Conservation (phyloP, 306 rosid genomes). For the Cucurbita moschata region DNA sequence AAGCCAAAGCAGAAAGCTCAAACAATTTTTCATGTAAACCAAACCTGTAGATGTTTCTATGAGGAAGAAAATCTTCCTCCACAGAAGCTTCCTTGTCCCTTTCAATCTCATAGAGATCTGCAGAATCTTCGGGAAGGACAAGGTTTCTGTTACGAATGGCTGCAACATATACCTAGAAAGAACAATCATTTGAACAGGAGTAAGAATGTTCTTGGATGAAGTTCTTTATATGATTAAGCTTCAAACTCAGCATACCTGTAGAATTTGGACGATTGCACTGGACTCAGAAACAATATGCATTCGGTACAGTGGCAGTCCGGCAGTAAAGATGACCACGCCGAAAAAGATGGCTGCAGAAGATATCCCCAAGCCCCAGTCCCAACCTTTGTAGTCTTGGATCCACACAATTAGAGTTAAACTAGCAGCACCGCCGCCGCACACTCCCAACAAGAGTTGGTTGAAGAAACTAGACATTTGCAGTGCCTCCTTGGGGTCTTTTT, state of each 20-base stretch:
- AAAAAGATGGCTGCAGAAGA: constrained; percentile 40
- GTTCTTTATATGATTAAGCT: neutral
- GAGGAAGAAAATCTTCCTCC: constrained; percentile 63
- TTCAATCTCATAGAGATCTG: constrained; percentile 51
- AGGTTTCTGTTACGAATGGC: constrained; percentile 69
- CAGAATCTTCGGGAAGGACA: constrained; percentile 49
- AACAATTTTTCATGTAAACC: neutral
- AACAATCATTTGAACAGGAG: neutral
- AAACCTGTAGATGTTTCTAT: constrained; percentile 46
- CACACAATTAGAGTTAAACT: constrained; percentile 70
- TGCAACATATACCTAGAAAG: constrained; percentile 62
- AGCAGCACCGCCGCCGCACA: constrained; percentile 48
- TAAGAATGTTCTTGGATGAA: neutral
- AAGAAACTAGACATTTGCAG: constrained; percentile 64
- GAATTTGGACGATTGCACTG: constrained; percentile 42
- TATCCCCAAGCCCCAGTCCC: constrained; percentile 82
- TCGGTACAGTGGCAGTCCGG: constrained; percentile 61
- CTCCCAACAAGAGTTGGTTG: constrained; percentile 45
- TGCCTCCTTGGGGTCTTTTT: constrained; percentile 56
- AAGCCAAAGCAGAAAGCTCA: neutral
- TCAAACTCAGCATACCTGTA: constrained; percentile 32
- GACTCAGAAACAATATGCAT: constrained; percentile 38
- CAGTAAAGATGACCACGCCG: constrained; percentile 27
- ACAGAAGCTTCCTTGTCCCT: constrained; percentile 44
- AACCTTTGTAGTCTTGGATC: constrained; percentile 60